phyloP scores from a whole-genome alignment of 805 yeast genomes.

The Kluyveromyces lactis region DNA sequence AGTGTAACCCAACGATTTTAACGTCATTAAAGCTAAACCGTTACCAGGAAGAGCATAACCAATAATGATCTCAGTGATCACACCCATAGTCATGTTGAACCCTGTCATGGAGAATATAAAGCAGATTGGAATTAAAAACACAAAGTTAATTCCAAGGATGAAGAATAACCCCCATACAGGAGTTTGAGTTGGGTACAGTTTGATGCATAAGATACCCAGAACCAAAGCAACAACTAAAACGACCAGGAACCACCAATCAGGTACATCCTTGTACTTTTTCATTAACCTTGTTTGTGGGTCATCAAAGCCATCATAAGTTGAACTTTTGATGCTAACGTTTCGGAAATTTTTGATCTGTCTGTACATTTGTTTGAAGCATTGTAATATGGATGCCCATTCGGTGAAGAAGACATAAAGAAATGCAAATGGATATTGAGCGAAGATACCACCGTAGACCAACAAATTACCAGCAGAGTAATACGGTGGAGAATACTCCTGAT shows the following conservation, averaged over 20 bases:
- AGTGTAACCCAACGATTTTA: slow-evolving; percentile 48
- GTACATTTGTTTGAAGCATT: slow-evolving; percentile 25
- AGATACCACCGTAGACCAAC: slow-evolving; percentile 49
- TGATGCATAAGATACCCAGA: slow-evolving; percentile 30
- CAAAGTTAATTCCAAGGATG: slow-evolving; percentile 40
- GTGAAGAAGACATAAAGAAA: slow-evolving; percentile 40
- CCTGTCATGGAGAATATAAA: slow-evolving; percentile 43
- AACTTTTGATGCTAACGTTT: too few species aligned
- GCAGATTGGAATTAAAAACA: slow-evolving; percentile 46
- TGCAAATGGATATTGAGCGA: slow-evolving; percentile 48
- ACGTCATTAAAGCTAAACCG: slow-evolving; percentile 43
- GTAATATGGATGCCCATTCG: slow-evolving; percentile 36
- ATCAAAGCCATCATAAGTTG: too few species aligned
- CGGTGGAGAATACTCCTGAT: slow-evolving; percentile 54
- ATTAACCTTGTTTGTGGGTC: too few species aligned
- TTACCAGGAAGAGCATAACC: slow-evolving; percentile 52
- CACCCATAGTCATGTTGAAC: slow-evolving; percentile 39
- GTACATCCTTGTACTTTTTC: too few species aligned
- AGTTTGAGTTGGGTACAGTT: slow-evolving; percentile 38
- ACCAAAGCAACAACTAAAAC: too few species aligned
- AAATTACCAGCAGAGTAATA: slow-evolving; percentile 56
- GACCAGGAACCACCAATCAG: too few species aligned
- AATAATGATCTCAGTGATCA: slow-evolving; percentile 46
- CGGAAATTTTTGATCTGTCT: slow-evolving; percentile 12
- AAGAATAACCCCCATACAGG: slow-evolving; percentile 57